Conservation (phyloP, 2,329 filamentous ascomycete genomes). For the Diaporthe vexans region DNA sequence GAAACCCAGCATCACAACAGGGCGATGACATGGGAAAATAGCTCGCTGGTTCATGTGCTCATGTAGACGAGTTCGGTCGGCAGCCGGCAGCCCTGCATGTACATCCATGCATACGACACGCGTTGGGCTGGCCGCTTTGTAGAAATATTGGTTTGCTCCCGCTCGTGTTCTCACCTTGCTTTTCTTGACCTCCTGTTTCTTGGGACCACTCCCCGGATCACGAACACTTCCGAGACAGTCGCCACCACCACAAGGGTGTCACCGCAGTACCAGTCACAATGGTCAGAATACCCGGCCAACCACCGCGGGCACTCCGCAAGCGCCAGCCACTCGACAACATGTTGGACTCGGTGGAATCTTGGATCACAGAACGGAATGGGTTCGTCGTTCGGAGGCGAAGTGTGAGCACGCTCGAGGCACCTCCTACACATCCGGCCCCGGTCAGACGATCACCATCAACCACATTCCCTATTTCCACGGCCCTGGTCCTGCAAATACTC, state of each 20-base stretch:
- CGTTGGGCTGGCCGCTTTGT: neutral
- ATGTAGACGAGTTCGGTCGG: conserved; percentile 16
- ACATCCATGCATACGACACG: neutral
- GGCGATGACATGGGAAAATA: conserved; percentile 29
- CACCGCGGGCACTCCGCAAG: conserved; percentile 7
- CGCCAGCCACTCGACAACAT: conserved; percentile 31
- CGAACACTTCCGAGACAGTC: conserved; percentile 1
- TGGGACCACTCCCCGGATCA: conserved; percentile 20
- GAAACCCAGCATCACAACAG: neutral
- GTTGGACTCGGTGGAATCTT: conserved; percentile 21
- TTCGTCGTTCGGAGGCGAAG: conserved; percentile 25
- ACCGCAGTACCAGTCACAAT: conserved; percentile 10
- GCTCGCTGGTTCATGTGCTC: conserved; percentile 10
- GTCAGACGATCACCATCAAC: neutral
- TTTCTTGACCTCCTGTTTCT: neutral
- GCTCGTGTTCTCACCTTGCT: neutral
- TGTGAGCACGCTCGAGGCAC: neutral
- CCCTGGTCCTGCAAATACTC: conserved; percentile 22
- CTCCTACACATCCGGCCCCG: neutral
- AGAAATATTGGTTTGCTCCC: conserved; percentile 25
- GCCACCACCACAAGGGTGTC: conserved; percentile 7
- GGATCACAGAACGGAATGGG: conserved; percentile 3
- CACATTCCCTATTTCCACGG: conserved; percentile 5
- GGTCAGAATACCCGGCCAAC: conserved; percentile 22
- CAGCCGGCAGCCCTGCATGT: conserved; percentile 15